A percentile compares a stretch with the other conserved stretches of the same genome.
Evolutionary conservation across 2,329 filamentous ascomycete species (phyloP).

Genomic region (Diaporthe citri): DNA sequence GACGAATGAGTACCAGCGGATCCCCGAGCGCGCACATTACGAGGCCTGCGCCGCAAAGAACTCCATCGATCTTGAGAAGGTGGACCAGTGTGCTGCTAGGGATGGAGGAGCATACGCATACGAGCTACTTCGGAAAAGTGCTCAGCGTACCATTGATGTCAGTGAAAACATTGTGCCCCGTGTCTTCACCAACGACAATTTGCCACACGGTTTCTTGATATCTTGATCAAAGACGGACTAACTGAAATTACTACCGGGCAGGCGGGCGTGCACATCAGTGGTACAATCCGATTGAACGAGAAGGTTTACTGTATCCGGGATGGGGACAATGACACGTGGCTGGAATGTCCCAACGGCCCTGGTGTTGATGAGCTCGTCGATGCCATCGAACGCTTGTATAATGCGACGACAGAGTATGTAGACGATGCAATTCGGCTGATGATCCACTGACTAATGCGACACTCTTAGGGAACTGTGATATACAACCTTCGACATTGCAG

Average conservation of each 20-base stretch:
- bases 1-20: not conserved
- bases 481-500: not conserved
- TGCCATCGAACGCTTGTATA: not conserved
- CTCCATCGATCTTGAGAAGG: not conserved
- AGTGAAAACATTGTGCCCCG: not conserved
- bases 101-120: not conserved
- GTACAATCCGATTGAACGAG: not conserved
- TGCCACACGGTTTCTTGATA: not conserved
- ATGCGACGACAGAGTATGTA: not conserved
- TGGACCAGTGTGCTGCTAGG: not conserved
- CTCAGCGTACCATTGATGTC: slow-evolving; percentile 1
- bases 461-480: not conserved
- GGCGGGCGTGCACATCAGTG: not conserved
- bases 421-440: not conserved
- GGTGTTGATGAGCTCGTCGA: slow-evolving; percentile 1
- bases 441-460: not conserved
- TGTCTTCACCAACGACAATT: not conserved
- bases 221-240: not conserved
- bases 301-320: not conserved
- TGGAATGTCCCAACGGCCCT: not conserved
- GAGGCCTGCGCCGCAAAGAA: not conserved
- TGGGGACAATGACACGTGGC: not conserved
- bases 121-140: not conserved
- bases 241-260: not conserved
- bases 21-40: not conserved